These are phyloP conservation scores for Curvularia eragrostidis DNA, from an alignment of 2,329 filamentous ascomycete species.

Conservation along the genomic window DNA sequence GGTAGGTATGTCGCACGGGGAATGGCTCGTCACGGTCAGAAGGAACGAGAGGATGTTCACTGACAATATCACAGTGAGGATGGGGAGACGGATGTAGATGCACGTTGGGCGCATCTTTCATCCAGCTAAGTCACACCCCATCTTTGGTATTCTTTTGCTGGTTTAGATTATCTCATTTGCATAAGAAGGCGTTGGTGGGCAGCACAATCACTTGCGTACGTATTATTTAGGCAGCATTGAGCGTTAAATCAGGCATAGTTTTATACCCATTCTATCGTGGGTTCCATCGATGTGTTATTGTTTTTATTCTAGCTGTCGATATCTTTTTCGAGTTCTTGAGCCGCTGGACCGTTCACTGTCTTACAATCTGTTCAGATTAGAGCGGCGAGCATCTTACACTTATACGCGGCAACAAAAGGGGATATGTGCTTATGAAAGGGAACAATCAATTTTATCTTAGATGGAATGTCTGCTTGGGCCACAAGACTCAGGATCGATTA, in stretches of 20 bases:
- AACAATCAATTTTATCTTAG: neutral
- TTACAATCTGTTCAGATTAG: neutral
- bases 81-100: constrained; percentile 34
- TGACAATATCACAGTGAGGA: constrained; percentile 36
- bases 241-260: constrained; percentile 1
- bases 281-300: neutral
- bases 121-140: neutral
- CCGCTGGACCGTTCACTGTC: no score
- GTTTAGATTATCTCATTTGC: neutral
- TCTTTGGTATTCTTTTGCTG: neutral
- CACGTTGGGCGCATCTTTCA: constrained; percentile 43
- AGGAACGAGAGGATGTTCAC: constrained; percentile 9
- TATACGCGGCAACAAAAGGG: neutral
- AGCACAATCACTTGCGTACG: neutral
- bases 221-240: neutral
- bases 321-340: neutral
- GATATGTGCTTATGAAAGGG: neutral
- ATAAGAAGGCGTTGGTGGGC: neutral
- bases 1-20: constrained; percentile 21
- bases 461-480: neutral
- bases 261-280: neutral
- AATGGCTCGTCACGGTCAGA: neutral
- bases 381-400: neutral
- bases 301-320: neutral
- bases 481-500: no score